Evolutionary conservation across 768 basidiomycete genomes (phyloP).

Genomic region (Rhizopogon vinicolor): DNA sequence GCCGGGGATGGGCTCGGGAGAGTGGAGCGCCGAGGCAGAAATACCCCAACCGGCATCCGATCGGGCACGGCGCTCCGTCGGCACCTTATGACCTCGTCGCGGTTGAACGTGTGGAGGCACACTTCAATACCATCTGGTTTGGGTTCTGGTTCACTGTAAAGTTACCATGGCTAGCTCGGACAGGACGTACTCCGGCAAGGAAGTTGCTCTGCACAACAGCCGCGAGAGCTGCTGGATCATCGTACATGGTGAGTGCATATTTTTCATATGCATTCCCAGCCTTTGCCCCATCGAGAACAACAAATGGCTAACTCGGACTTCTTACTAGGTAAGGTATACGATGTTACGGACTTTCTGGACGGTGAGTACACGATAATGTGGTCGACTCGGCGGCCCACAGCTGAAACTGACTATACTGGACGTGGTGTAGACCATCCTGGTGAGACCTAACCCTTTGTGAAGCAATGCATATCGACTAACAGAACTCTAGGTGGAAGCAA

Average conservation of each 20-base stretch:
- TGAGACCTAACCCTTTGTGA: not conserved
- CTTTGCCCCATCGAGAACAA: not conserved
- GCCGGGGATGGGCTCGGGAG: not conserved
- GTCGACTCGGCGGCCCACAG: constrained; percentile 48
- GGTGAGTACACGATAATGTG: constrained; percentile 32
- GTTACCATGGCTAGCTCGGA: not conserved
- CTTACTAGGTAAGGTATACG: constrained; percentile 59
- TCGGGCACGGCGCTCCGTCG: constrained; percentile 10
- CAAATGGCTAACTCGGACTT: not conserved
- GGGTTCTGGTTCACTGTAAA: not conserved
- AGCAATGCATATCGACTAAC: constrained; percentile 11
- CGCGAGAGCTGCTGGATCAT: constrained; percentile 67
- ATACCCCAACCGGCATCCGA: not conserved
- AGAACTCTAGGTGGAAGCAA: constrained; percentile 56
- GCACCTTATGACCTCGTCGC: not conserved
- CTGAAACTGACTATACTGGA: constrained; percentile 3
- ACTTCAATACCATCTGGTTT: not conserved
- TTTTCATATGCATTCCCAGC: not conserved
- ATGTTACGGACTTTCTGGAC: constrained; percentile 67
- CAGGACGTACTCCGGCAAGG: constrained; percentile 32
- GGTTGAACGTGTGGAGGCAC: not conserved
- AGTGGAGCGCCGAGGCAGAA: not conserved
- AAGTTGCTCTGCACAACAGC: constrained; percentile 42
- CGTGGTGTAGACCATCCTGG: not conserved
- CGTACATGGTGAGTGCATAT: constrained; percentile 52